phyloP scores from a whole-genome alignment of 2,329 filamentous ascomycete genomes.

The Colletotrichum sublineola region DNA sequence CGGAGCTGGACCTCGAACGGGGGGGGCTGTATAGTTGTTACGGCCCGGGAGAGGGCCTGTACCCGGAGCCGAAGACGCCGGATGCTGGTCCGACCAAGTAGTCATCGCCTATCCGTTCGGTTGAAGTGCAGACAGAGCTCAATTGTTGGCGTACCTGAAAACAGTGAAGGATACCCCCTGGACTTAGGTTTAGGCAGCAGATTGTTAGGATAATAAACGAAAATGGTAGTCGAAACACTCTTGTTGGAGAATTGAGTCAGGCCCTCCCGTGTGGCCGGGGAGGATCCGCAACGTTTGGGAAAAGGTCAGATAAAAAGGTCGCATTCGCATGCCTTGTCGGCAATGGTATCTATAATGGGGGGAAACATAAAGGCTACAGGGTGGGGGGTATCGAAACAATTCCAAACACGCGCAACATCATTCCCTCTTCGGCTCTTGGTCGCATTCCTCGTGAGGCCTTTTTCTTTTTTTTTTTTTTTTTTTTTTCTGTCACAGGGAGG shows the following conservation, averaged over 20 bases:
- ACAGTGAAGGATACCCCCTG: conserved; percentile 19
- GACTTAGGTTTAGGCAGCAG: neutral
- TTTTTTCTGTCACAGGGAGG: neutral
- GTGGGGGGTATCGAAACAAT: conserved; percentile 25
- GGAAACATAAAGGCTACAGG: neutral
- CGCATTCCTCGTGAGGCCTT: neutral
- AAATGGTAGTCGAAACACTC: neutral
- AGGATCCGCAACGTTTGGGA: neutral
- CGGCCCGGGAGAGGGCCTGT: neutral
- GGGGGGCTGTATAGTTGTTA: neutral
- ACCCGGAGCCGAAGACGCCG: neutral
- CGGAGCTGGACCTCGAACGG: conserved; percentile 17
- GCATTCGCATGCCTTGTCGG: conserved; percentile 17
- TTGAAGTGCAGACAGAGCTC: fast-evolving
- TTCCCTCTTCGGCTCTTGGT: neutral
- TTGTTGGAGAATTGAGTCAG: neutral
- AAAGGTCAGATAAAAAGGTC: neutral
- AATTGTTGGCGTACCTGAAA: neutral
- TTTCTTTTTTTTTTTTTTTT: no score
- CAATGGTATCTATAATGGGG: conserved; percentile 12
- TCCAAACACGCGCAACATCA: conserved; percentile 10
- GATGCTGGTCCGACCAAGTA: neutral
- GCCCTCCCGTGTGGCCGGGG: neutral
- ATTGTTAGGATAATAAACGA: neutral
- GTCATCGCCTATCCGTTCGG: neutral